A percentile compares a stretch with the other conserved stretches of the same genome.
phyloP scores from a whole-genome alignment of 805 yeast species.

The Candida xyloterini region DNA sequence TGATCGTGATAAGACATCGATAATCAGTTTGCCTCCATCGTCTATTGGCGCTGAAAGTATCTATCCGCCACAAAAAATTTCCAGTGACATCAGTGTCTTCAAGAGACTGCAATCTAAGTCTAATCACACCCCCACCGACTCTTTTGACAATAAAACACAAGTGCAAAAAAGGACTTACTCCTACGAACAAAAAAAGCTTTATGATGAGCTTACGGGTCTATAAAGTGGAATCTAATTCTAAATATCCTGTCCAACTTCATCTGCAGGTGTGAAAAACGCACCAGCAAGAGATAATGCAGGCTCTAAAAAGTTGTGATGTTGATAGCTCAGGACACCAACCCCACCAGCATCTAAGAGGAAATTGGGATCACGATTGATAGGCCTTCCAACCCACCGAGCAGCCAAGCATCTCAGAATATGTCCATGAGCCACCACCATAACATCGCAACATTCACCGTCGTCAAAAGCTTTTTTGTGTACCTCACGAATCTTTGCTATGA shows the following conservation, averaged over 20 bases:
- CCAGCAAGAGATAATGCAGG: slow-evolving; percentile 87
- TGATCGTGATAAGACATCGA: slow-evolving; percentile 3
- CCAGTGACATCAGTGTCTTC: no score
- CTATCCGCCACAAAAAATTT: neutral
- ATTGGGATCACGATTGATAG: slow-evolving; percentile 65
- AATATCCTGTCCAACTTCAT: slow-evolving; percentile 43
- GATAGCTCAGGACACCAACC: slow-evolving; percentile 86
- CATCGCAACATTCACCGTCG: slow-evolving; percentile 57
- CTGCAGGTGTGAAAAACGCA: slow-evolving; percentile 71
- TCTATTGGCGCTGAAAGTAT: neutral
- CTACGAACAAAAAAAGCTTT: slow-evolving; percentile 50
- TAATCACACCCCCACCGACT: no score
- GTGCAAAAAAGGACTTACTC: slow-evolving; percentile 36
- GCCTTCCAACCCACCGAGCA: slow-evolving; percentile 75
- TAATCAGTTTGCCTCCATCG: slow-evolving; percentile 6
- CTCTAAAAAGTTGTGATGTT: slow-evolving; percentile 78
- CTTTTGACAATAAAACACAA: neutral
- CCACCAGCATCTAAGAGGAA: slow-evolving; percentile 93
- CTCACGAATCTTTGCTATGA: slow-evolving; percentile 60
- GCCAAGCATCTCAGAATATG: slow-evolving; percentile 89
- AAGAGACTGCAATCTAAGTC: no score
- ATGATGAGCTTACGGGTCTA: slow-evolving; percentile 40
- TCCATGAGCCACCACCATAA: slow-evolving; percentile 88
- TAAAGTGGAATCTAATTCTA: slow-evolving; percentile 6
- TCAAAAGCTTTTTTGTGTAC: slow-evolving; percentile 56